Percentiles rank a stretch among this genome's conserved stretches.
These are phyloP conservation scores for Tilletia horrida DNA, from an alignment of 1,284 basidiomycete genomes.

Conservation along the genomic window DNA sequence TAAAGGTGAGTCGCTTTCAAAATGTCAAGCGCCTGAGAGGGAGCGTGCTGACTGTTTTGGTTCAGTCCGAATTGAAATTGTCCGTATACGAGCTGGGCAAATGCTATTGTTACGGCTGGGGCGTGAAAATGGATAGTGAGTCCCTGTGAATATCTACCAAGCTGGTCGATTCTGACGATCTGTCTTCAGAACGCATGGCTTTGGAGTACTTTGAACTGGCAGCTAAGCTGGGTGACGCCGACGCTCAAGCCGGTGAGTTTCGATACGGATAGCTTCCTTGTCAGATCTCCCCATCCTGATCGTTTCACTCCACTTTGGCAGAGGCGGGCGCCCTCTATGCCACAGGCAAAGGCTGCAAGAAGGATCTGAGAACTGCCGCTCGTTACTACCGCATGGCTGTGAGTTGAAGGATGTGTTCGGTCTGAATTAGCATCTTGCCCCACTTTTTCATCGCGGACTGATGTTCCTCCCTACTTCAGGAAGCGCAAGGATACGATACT, in stretches of 20 bases:
- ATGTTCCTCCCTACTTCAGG: constrained; percentile 13
- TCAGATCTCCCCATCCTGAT: background rate
- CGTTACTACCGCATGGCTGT: constrained; percentile 79
- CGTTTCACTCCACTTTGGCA: background rate
- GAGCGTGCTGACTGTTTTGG: background rate
- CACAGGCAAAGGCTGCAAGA: constrained; percentile 78
- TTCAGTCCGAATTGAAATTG: constrained; percentile 69
- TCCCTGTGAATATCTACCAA: constrained; percentile 22
- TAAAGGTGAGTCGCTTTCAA: constrained; percentile 48
- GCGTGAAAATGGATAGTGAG: constrained; percentile 70
- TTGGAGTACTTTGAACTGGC: constrained; percentile 72
- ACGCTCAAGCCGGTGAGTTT: constrained; percentile 66
- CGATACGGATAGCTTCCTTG: background rate
- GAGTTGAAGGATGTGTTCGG: constrained; percentile 55
- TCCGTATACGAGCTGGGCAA: constrained; percentile 88
- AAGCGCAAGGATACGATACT: constrained; percentile 43
- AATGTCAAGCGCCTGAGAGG: background rate
- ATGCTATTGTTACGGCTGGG: constrained; percentile 89
- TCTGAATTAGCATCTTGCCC: background rate
- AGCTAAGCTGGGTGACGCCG: constrained; percentile 75
- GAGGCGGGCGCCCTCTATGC: constrained; percentile 74
- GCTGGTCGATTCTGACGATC: constrained; percentile 23
- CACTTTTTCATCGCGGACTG: background rate
- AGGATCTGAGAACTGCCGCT: constrained; percentile 77
- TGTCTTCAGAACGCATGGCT: constrained; percentile 59